phyloP scores from a whole-genome alignment of 345 rosid species.

The Hypericum androsaemum region DNA sequence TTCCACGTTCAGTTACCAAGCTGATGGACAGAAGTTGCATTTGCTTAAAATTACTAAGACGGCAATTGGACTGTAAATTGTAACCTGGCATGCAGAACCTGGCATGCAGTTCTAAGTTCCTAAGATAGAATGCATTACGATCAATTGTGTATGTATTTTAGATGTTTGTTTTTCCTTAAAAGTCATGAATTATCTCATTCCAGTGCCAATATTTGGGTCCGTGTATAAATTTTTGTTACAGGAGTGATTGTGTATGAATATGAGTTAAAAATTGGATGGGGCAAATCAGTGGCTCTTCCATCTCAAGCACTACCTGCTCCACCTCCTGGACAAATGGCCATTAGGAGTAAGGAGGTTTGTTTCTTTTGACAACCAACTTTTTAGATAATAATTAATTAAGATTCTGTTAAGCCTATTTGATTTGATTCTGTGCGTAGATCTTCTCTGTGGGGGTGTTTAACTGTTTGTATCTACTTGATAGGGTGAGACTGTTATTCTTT shows the following conservation, averaged over 20 bases:
- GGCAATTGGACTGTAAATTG: too few relatives aligned
- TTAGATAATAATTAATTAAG: neutral
- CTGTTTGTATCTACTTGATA: constrained; percentile 34
- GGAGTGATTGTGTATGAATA: constrained; percentile 94
- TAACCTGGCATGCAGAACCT: too few relatives aligned
- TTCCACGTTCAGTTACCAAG: neutral
- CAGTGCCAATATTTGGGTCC: too few relatives aligned
- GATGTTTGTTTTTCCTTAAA: too few relatives aligned
- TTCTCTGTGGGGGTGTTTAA: too few relatives aligned
- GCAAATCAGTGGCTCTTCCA: constrained; percentile 98
- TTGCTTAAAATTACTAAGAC: too few relatives aligned
- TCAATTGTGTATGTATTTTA: too few relatives aligned
- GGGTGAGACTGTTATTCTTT: constrained; percentile 86
- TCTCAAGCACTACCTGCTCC: constrained; percentile 99
- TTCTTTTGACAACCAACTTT: constrained; percentile 4
- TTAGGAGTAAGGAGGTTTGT: constrained; percentile 95
- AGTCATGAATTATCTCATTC: too few relatives aligned
- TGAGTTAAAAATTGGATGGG: constrained; percentile 98
- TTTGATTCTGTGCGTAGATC: neutral
- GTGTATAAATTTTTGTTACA: constrained; percentile 18
- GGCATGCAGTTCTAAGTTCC: too few relatives aligned
- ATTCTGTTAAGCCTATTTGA: neutral
- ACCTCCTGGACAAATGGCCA: constrained; percentile 99
- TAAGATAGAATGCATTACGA: too few relatives aligned
- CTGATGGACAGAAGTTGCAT: neutral